Evolutionary conservation across 2,329 filamentous ascomycete genomes (phyloP).

Genomic region (Fusarium newnesense): DNA sequence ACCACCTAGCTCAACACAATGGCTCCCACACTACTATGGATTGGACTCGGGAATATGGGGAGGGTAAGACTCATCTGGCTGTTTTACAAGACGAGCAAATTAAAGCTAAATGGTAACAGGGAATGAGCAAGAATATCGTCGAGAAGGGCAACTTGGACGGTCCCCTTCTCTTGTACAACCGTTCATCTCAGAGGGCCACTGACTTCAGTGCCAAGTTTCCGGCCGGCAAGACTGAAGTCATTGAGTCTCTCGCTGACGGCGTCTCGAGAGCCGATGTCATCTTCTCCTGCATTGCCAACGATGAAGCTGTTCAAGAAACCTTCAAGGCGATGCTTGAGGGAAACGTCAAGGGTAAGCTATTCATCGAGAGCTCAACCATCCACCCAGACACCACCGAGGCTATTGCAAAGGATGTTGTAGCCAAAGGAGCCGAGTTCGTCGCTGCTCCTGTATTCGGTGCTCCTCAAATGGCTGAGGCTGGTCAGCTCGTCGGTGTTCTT

Average conservation of each 20-base stretch:
- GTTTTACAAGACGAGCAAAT: not conserved
- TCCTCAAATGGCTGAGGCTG: conserved; percentile 75
- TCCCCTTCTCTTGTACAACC: conserved; percentile 84
- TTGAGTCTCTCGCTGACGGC: conserved; percentile 71
- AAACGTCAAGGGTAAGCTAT: conserved; percentile 75
- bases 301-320: conserved; percentile 74
- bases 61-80: conserved; percentile 62
- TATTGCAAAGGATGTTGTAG: conserved; percentile 67
- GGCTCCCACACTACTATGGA: conserved; percentile 75
- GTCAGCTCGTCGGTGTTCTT: conserved; percentile 77
- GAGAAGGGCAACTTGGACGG: conserved; percentile 77
- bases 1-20: conserved; percentile 47
- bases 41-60: conserved; percentile 91
- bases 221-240: conserved; percentile 70
- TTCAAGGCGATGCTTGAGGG: conserved; percentile 65
- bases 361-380: conserved; percentile 89
- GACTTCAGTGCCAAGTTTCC: conserved; percentile 71
- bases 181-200: conserved; percentile 72
- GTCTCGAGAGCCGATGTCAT: conserved; percentile 78
- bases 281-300: conserved; percentile 84
- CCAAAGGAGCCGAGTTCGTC: conserved; percentile 76
- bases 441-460: conserved; percentile 77
- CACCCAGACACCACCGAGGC: conserved; percentile 82
- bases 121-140: conserved; percentile 85
- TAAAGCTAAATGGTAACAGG: conserved; percentile 57